A percentile compares a stretch with the other conserved stretches of the same genome.
Conservation (phyloP, 352 stramenopile species). For the Phytophthora fragariae region DNA sequence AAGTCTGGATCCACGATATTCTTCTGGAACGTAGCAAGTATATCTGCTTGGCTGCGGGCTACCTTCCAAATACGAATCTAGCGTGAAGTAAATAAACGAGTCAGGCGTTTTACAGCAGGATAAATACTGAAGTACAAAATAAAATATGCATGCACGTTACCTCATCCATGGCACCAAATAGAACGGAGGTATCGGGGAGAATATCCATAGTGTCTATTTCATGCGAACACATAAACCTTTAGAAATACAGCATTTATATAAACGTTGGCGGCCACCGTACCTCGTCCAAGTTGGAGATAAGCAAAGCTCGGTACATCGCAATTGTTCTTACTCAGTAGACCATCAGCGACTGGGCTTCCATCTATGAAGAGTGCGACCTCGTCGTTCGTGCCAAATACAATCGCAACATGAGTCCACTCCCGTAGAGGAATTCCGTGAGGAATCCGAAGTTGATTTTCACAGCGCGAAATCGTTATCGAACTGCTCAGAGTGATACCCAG, state of each 20-base stretch:
- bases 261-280: constrained; percentile 19
- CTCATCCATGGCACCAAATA: constrained; percentile 56
- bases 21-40: constrained; percentile 25
- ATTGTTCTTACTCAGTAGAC: constrained; percentile 21
- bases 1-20: constrained; percentile 33
- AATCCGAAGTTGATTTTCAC: constrained; percentile 37
- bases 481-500: constrained; percentile 24
- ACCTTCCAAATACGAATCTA: constrained; percentile 51
- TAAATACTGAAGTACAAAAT: neutral
- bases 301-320: constrained; percentile 34
- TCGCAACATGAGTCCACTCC: constrained; percentile 53
- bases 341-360: constrained; percentile 32
- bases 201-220: constrained; percentile 35
- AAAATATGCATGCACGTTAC: constrained; percentile 23
- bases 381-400: constrained; percentile 30
- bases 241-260: neutral
- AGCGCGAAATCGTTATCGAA: constrained; percentile 44
- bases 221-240: neutral
- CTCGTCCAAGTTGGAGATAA: constrained; percentile 55
- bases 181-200: constrained; percentile 19
- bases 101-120: neutral
- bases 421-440: constrained; percentile 36
- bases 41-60: constrained; percentile 25
- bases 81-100: neutral
- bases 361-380: constrained; percentile 42